Evolutionary conservation across 305 asterid genomes (phyloP).

Genomic region (Euphrasia arctica): DNA sequence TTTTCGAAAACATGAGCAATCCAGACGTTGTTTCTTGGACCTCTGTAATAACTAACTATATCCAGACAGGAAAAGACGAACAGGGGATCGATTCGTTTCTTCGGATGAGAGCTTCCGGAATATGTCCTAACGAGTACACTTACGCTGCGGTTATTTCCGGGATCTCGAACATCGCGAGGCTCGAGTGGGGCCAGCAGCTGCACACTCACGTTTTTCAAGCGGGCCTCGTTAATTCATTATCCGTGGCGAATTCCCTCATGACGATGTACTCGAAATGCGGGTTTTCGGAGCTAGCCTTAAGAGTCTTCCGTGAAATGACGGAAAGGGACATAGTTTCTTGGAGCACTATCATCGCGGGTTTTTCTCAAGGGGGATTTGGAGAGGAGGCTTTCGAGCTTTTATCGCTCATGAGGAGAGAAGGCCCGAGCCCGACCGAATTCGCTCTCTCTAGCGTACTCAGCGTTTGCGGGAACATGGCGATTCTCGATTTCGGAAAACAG

Average conservation of each 20-base stretch:
- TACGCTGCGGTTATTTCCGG: conserved; percentile 73
- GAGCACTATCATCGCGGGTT: conserved; percentile 81
- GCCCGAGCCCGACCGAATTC: conserved; percentile 73
- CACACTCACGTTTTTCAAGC: conserved; percentile 54
- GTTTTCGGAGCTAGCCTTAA: conserved; percentile 37
- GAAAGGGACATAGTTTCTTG: conserved; percentile 70
- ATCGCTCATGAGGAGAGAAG: conserved; percentile 65
- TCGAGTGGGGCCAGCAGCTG: conserved; percentile 71
- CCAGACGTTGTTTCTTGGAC: conserved; percentile 93
- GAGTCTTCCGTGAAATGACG: conserved; percentile 48
- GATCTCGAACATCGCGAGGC: conserved; percentile 58
- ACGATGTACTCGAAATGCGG: conserved; percentile 79
- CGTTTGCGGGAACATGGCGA: conserved; percentile 65
- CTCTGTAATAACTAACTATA: conserved; percentile 52
- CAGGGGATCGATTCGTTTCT: conserved; percentile 54
- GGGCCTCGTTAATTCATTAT: conserved; percentile 51
- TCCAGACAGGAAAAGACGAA: conserved; percentile 58
- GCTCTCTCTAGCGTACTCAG: conserved; percentile 67
- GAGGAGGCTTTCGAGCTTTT: conserved; percentile 71
- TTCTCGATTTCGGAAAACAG: conserved; percentile 78
- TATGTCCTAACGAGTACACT: conserved; percentile 68
- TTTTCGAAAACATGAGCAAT: conserved; percentile 54
- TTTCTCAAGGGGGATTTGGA: conserved; percentile 65
- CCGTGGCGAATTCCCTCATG: conserved; percentile 73
- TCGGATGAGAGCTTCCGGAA: conserved; percentile 49